Conservation (phyloP, 805 yeast genomes). For the Metschnikowia orientalis region DNA sequence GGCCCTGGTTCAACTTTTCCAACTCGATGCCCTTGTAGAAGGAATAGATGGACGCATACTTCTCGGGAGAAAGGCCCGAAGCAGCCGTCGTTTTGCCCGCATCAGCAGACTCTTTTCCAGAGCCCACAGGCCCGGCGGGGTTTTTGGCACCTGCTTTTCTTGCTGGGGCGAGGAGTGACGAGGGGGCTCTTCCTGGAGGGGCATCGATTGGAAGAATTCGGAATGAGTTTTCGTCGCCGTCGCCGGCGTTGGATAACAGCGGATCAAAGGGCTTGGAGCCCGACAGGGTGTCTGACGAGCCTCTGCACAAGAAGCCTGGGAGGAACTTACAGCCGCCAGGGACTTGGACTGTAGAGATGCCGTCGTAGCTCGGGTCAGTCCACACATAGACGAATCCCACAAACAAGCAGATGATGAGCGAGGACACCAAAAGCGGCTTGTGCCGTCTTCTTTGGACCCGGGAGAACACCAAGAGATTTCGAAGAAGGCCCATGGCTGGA, state of each 20-base stretch:
- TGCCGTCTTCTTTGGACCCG: constrained; percentile 18
- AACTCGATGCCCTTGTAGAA: constrained; percentile 5
- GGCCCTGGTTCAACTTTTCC: constrained; percentile 25
- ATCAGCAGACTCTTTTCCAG: not conserved
- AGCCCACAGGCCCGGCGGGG: not conserved
- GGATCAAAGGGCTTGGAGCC: constrained; percentile 1
- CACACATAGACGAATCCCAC: constrained; percentile 7
- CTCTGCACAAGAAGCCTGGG: constrained; percentile 11
- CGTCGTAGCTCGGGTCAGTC: constrained; percentile 6
- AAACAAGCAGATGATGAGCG: constrained; percentile 8
- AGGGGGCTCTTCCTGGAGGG: not conserved
- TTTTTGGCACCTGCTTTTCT: not conserved
- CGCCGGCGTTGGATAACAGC: not conserved
- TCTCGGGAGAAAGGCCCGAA: constrained; percentile 6
- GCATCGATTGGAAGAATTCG: constrained; percentile 1
- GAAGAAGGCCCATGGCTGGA: constrained; percentile 25
- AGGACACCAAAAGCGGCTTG: constrained; percentile 6
- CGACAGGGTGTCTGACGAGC: not conserved
- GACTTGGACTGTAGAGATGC: constrained; percentile 5
- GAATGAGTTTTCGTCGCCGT: constrained; percentile 2
- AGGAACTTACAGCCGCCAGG: constrained; percentile 8
- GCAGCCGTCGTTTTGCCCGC: not conserved
- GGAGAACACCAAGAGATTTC: constrained; percentile 9
- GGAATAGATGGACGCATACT: constrained; percentile 14
- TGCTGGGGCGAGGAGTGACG: not conserved